Base-by-base conservation (phyloP, 2,329 filamentous ascomycete genomes). In the Ophiostoma quercus region DNA sequence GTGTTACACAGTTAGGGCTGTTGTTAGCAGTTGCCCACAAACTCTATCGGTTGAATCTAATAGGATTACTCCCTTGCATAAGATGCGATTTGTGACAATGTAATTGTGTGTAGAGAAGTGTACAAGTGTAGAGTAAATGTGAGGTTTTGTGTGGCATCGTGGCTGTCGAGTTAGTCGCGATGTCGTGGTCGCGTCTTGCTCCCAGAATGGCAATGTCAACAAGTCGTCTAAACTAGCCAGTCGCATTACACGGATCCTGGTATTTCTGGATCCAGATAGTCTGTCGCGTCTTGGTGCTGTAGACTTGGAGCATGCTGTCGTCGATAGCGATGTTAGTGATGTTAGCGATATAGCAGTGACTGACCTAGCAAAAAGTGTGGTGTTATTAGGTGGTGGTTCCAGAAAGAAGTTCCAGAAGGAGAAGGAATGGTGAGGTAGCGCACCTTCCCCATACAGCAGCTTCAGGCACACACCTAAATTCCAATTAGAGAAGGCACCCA, bases 201-300 rank as follows among this genome's bases (percentile, higher is more conserved):
- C 12, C 1, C 65, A 22, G 7, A 39, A 34, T 19, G n/a, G 43
- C 39, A 11, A 25, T 14, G 22, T 11, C 51, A 57, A 22, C 51
- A 57, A 25, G 22, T 19, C 34, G 5, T 25, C 12, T 7, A 14
- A 54, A 29, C 9, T 65, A 67, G 68, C 68, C 68, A 70, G 68
- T 70, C 22, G 68, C 68, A 70, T 70, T 70, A 70, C 68, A 70
- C 68, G 68, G 68, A 67, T 70, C 54, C 32, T 32, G 54, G 22
- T 60, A 60, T 32, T 60, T 60, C 54, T 60, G 54, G 54, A 60
- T 32, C 54, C 54, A 32, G 25, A 47, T 47, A 47, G 43, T 47
- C 43, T 47, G 43, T 47, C 43, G 16, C 16, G 43, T 47, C 41
- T 47, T n/a, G 41, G 41, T 47, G 41, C 41, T 47, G 41, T 41